Conservation (phyloP, 2,329 filamentous ascomycete genomes). For the Fusarium irregulare region DNA sequence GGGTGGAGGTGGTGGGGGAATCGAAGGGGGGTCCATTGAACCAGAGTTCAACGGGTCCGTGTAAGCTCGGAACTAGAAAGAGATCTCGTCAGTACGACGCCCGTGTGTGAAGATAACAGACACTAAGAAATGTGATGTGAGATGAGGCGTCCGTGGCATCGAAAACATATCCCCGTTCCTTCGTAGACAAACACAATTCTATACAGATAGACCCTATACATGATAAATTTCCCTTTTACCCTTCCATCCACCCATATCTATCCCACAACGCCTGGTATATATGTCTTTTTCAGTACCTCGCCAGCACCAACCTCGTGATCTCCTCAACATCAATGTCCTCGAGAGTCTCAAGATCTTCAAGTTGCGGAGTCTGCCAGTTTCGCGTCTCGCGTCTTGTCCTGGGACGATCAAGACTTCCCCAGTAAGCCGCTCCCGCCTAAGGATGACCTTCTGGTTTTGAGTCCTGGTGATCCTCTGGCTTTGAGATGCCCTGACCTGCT, state of each 20-base stretch:
- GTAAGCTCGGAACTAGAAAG: conserved; percentile 67
- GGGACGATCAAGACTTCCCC: conserved; percentile 29
- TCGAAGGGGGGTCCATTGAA: conserved; percentile 67
- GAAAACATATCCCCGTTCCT: conserved; percentile 43
- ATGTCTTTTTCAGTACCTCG: conserved; percentile 33
- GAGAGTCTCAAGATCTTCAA: conserved; percentile 46
- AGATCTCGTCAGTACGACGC: conserved; percentile 38
- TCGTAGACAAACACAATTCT: conserved; percentile 39
- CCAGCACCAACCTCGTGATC: conserved; percentile 42
- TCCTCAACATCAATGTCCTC: conserved; percentile 47
- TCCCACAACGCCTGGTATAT: conserved; percentile 42
- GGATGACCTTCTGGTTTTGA: conserved; percentile 28
- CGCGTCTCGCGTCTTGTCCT: conserved; percentile 16
- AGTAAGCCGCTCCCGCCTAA: conserved; percentile 37
- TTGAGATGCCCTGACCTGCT: too few relatives aligned
- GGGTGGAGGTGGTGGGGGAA: conserved; percentile 66
- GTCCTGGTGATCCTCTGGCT: too few relatives aligned
- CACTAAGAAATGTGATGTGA: conserved; percentile 43
- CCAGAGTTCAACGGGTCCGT: conserved; percentile 64
- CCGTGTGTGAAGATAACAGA: conserved; percentile 29
- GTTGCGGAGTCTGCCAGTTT: conserved; percentile 11
- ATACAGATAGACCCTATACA: conserved; percentile 40
- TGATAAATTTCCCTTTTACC: conserved; percentile 28
- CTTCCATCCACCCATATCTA: conserved; percentile 35
- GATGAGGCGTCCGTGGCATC: conserved; percentile 44